Conservation (phyloP, 805 yeast species). For the Wickerhamiella domercqiae region DNA sequence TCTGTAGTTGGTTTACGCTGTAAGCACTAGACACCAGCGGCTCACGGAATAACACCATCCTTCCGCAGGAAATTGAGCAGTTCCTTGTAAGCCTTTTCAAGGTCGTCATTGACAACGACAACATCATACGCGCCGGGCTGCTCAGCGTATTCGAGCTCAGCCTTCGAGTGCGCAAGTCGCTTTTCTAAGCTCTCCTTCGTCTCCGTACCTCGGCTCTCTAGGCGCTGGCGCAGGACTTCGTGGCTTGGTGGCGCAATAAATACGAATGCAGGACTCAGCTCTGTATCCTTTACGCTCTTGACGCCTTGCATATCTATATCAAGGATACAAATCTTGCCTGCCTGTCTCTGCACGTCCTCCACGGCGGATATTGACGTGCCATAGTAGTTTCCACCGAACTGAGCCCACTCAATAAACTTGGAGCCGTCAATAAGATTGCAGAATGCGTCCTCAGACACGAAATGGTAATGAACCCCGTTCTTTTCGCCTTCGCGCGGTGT, state of each 20-base stretch:
- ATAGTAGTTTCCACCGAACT: slow-evolving; percentile 92
- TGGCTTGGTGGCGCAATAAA: slow-evolving; percentile 89
- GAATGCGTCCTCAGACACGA: slow-evolving; percentile 66
- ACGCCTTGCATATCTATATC: slow-evolving; percentile 99
- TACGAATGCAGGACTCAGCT: slow-evolving; percentile 68
- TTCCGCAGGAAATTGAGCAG: slow-evolving; percentile 51
- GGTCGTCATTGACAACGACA: slow-evolving; percentile 77
- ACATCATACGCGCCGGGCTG: slow-evolving; percentile 79
- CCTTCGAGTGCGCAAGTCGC: slow-evolving; percentile 73
- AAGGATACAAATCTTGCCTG: slow-evolving; percentile 66
- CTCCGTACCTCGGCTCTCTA: slow-evolving; percentile 88
- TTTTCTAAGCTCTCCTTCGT: slow-evolving; percentile 69
- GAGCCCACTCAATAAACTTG: slow-evolving; percentile 93
- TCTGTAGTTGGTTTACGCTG: too few relatives aligned
- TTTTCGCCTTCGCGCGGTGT: slow-evolving; percentile 82
- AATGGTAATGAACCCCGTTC: slow-evolving; percentile 81
- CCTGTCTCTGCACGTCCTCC: slow-evolving; percentile 39
- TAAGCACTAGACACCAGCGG: too few relatives aligned
- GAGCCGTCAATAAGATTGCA: slow-evolving; percentile 54
- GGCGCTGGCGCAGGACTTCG: slow-evolving; percentile 58
- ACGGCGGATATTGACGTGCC: slow-evolving; percentile 88
- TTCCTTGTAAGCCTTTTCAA: slow-evolving; percentile 74
- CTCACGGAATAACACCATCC: background rate
- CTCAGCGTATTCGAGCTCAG: slow-evolving; percentile 77
- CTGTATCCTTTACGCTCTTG: slow-evolving; percentile 69